These are phyloP conservation scores for Backusella tuberculispora DNA, from an alignment of 192 early-diverging fungal genomes.

Conservation along the genomic window DNA sequence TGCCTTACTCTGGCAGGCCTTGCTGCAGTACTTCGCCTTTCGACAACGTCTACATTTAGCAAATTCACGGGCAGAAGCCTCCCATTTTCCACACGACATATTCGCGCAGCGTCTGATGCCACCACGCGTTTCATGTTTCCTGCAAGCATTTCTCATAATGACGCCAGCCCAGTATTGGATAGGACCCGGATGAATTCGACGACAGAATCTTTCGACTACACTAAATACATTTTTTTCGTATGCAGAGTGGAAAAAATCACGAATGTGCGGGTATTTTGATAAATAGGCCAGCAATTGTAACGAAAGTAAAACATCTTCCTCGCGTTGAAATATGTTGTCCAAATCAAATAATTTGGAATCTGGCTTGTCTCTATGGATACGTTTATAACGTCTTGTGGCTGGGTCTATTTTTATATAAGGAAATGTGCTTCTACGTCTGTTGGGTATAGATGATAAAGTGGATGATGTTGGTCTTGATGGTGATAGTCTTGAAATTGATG, in stretches of 20 bases:
- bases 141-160: slow-evolving; percentile 81
- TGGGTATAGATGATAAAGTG: background rate
- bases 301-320: slow-evolving; percentile 83
- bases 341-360: slow-evolving; percentile 4
- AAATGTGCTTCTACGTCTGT: slow-evolving; percentile 24
- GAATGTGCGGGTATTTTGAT: slow-evolving; percentile 87
- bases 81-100: slow-evolving; percentile 78
- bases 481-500: background rate
- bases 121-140: slow-evolving; percentile 71
- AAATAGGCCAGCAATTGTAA: slow-evolving; percentile 90
- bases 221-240: slow-evolving; percentile 68
- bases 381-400: slow-evolving; percentile 22
- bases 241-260: slow-evolving; percentile 57
- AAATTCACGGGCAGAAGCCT: slow-evolving; percentile 74
- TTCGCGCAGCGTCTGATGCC: slow-evolving; percentile 79
- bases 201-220: slow-evolving; percentile 74
- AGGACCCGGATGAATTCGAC: slow-evolving; percentile 63
- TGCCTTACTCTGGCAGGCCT: slow-evolving; percentile 71
- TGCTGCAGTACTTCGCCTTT: slow-evolving; percentile 87
- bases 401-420: slow-evolving; percentile 31
- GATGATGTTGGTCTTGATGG: background rate
- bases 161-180: slow-evolving; percentile 78
- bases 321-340: slow-evolving; percentile 62
- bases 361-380: slow-evolving; percentile 26
- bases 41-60: slow-evolving; percentile 87